These are phyloP conservation scores for Sordariomycetes sp. DNA, from an alignment of 2,329 filamentous ascomycete species.

Conservation along the genomic window DNA sequence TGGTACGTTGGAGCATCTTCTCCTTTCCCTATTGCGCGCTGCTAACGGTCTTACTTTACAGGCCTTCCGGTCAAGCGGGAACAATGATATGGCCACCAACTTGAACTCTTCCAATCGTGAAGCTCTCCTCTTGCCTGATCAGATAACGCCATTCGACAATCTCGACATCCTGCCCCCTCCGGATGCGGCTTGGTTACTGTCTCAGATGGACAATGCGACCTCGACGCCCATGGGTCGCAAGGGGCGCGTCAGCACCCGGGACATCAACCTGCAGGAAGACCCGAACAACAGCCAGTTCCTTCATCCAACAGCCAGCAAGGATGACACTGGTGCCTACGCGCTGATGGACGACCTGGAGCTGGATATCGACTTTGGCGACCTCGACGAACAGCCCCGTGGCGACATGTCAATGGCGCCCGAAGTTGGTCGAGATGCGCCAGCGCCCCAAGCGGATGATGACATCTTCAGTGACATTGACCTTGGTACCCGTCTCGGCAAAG, in stretches of 20 bases:
- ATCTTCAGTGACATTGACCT: conserved; percentile 56
- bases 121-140: conserved; percentile 80
- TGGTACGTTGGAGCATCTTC: conserved; percentile 47
- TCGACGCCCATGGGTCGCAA: conserved; percentile 40
- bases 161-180: conserved; percentile 70
- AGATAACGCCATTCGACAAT: conserved; percentile 84
- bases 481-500: conserved; percentile 40
- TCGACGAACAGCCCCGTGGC: conserved; percentile 50
- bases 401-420: conserved; percentile 57
- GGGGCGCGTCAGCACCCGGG: conserved; percentile 46
- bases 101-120: conserved; percentile 74
- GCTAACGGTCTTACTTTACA: conserved; percentile 29
- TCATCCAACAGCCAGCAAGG: conserved; percentile 50
- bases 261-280: conserved; percentile 60
- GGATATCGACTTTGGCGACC: conserved; percentile 63
- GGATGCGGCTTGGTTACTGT: conserved; percentile 75
- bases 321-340: conserved; percentile 44
- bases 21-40: neutral
- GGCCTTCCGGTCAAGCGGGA: conserved; percentile 90
- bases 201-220: conserved; percentile 56
- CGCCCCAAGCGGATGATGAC: conserved; percentile 55
- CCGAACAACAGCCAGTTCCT: conserved; percentile 72
- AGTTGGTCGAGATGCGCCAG: conserved; percentile 77
- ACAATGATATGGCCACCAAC: conserved; percentile 86
- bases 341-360: conserved; percentile 58